These are phyloP conservation scores for Sporothrix globosa DNA, from an alignment of 2,329 filamentous ascomycete genomes.

Conservation along the genomic window DNA sequence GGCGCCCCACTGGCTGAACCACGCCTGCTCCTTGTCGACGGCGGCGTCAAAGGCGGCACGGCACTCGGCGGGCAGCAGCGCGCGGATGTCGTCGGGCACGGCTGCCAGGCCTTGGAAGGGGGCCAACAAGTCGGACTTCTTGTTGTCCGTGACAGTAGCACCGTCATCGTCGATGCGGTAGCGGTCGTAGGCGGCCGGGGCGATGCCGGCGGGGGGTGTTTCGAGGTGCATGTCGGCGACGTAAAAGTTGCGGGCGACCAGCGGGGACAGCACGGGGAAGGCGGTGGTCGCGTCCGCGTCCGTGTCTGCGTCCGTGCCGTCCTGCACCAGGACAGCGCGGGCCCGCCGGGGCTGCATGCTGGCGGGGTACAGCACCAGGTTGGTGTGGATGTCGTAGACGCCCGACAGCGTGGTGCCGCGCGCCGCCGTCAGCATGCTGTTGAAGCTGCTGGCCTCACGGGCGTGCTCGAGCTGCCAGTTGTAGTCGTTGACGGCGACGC, in stretches of 20 bases:
- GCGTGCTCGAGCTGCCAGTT: constrained; percentile 99
- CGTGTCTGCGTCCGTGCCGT: constrained; percentile 43
- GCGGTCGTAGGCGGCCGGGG: constrained; percentile 51
- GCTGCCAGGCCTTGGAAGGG: constrained; percentile 65
- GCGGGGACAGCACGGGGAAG: constrained; percentile 55
- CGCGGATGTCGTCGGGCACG: constrained; percentile 66
- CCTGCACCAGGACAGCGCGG: constrained; percentile 71
- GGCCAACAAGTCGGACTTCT: constrained; percentile 50
- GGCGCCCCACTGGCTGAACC: constrained; percentile 74
- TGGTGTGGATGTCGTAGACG: constrained; percentile 93
- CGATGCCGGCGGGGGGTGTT: constrained; percentile 53
- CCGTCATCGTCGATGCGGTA: constrained; percentile 43
- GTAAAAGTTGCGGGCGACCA: constrained; percentile 59
- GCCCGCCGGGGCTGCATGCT: constrained; percentile 89
- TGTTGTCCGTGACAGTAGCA: too few relatives aligned
- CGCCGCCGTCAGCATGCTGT: constrained; percentile 69
- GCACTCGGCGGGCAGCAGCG: constrained; percentile 70
- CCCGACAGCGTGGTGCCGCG: constrained; percentile 73
- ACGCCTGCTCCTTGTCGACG: constrained; percentile 65
- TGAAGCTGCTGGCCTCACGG: constrained; percentile 83
- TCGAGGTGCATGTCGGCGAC: constrained; percentile 61
- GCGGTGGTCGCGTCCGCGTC: constrained; percentile 41
- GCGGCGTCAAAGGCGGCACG: constrained; percentile 72
- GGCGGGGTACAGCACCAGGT: constrained; percentile 82
- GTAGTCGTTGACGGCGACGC: constrained; percentile 83